Evolutionary conservation across 2,329 filamentous ascomycete species (phyloP).

Genomic region (Helminthosporium solani): DNA sequence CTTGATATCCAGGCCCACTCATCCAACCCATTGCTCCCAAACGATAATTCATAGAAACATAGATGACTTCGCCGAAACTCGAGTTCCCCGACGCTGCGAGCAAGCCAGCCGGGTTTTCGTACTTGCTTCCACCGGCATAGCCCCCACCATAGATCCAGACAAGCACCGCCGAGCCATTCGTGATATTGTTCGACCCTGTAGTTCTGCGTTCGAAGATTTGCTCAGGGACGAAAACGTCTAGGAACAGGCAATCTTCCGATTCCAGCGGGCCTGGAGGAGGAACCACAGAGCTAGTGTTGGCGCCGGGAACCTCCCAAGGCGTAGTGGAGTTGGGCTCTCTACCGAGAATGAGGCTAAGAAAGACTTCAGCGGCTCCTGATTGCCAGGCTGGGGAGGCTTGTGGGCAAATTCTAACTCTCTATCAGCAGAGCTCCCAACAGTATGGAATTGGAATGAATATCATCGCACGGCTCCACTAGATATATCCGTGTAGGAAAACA

Average conservation of each 20-base stretch:
- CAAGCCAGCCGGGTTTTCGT: constrained; percentile 44
- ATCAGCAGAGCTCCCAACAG: neutral
- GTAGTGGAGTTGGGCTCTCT: constrained; percentile 31
- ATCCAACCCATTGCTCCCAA: constrained; percentile 44
- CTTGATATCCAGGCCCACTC: constrained; percentile 36
- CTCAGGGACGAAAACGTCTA: constrained; percentile 51
- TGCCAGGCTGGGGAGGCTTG: constrained; percentile 49
- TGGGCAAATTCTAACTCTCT: constrained; percentile 31
- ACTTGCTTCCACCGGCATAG: constrained; percentile 47
- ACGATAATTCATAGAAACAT: constrained; percentile 50
- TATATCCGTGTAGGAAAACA: too few species aligned
- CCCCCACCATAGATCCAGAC: constrained; percentile 56
- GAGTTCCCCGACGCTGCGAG: constrained; percentile 46
- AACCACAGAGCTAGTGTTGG: constrained; percentile 27
- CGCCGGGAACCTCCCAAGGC: constrained; percentile 23
- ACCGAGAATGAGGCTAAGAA: constrained; percentile 32
- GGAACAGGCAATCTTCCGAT: constrained; percentile 52
- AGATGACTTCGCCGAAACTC: constrained; percentile 45
- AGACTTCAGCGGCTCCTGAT: constrained; percentile 33
- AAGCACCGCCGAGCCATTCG: constrained; percentile 46
- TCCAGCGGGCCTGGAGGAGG: constrained; percentile 27
- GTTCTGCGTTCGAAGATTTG: constrained; percentile 34
- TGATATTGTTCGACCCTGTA: constrained; percentile 24
- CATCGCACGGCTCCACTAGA: too few species aligned
- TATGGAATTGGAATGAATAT: neutral